Evolutionary conservation across 495 filamentous ascomycete genomes (phyloP), one percentile per base, ranked within the genome.

Genomic region (Aspergillus cavernicola): DNA sequence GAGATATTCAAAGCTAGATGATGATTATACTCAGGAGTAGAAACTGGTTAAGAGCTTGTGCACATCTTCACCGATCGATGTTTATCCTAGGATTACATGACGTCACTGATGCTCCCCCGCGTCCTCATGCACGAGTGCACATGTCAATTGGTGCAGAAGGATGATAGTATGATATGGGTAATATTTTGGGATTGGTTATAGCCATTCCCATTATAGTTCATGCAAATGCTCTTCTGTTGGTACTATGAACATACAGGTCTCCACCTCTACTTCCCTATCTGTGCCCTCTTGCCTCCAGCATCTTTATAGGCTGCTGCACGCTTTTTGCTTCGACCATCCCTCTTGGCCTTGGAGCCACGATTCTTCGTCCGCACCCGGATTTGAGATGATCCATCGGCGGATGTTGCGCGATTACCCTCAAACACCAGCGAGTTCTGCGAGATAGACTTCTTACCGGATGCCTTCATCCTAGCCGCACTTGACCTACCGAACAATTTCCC

Each of bases 361-460:
- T 83, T 85, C 70, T 82, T 86, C 36, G 73, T 74, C 58, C 80
- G 80, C 43, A 70, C 70, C 32, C 79, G 79, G 28, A 81, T 72
- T 29, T 83, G 78, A 62, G 86, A 85, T 33, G 86, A 70, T 78
- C 80, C 59, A 74, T 84, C 42, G n/a, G n/a, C n/a, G 68, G 82
- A 59, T 69, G 67, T 90, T 16, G 93, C 93, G 46, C 93, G 81
- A 62, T 88, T 83, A 3, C 93, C 93, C 67, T 98, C 93, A 66
- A 98, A 96, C 8, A 97, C 83, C 56, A 92, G 77, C 3, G 77
- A 72, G 71, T 90, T 82, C 60, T 50, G 63, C 40, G 66, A 45
- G 54, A 69, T 65, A 44, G 58, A 61, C 35, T 62, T 61, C 53
- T 68, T 70, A 19, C 59, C 64, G 38, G 65, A 66, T 6, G 60